Percentiles rank a stretch among this genome's conserved stretches.
phyloP scores from a whole-genome alignment of 768 basidiomycete genomes.

The Cyclocybe aegerita region DNA sequence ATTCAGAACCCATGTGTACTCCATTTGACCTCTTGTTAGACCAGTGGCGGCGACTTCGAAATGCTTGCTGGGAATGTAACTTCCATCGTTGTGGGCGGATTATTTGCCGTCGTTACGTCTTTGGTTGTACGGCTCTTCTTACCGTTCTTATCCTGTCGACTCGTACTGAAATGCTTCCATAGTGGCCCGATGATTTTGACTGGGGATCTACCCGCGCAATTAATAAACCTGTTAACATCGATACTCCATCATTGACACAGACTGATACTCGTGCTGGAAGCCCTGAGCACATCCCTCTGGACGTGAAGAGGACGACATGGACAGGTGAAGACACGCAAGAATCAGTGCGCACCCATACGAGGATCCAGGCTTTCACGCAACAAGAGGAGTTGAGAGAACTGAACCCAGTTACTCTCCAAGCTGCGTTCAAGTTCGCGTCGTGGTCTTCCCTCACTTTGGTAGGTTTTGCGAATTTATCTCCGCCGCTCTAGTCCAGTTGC shows the following conservation, averaged over 20 bases:
- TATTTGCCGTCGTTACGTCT: conserved; percentile 67
- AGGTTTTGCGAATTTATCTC: conserved; percentile 17
- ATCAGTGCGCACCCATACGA: conserved; percentile 20
- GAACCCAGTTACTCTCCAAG: conserved; percentile 61
- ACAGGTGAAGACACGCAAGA: conserved; percentile 29
- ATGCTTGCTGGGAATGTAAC: conserved; percentile 93
- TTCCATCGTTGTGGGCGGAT: conserved; percentile 77
- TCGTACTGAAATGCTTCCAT: conserved; percentile 1
- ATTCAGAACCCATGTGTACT: neutral
- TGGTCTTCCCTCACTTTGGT: conserved; percentile 72
- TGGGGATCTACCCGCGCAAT: conserved; percentile 80
- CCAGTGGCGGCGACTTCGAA: conserved; percentile 49
- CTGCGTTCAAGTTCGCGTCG: conserved; percentile 81
- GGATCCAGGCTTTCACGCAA: conserved; percentile 33
- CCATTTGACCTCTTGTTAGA: conserved; percentile 23
- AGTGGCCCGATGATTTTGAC: conserved; percentile 84
- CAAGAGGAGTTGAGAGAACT: conserved; percentile 53
- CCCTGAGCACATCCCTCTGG: neutral
- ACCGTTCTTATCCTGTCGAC: neutral
- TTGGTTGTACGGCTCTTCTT: conserved; percentile 47
- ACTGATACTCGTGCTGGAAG: no score
- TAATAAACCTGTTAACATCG: conserved; percentile 39
- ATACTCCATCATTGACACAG: no score
- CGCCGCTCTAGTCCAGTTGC: neutral
- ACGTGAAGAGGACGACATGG: conserved; percentile 27